Conservation (phyloP, 2,329 filamentous ascomycete genomes). For the Botrytis squamosa region DNA sequence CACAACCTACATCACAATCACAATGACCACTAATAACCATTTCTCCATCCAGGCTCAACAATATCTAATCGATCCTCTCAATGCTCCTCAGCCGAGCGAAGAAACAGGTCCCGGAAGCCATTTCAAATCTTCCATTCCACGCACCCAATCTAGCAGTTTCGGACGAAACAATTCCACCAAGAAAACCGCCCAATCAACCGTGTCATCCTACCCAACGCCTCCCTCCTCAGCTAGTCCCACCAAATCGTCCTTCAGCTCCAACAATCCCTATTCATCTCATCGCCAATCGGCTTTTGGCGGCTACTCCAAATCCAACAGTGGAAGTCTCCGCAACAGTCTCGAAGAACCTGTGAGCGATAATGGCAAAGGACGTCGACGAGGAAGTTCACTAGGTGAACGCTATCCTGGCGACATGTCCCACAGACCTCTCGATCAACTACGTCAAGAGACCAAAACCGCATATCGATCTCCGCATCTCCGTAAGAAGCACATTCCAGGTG, state of each 20-base stretch:
- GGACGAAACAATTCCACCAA: constrained; percentile 19
- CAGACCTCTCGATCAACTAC: constrained; percentile 65
- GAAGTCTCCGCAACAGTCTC: constrained; percentile 25
- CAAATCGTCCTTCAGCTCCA: constrained; percentile 47
- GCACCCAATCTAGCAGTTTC: constrained; percentile 21
- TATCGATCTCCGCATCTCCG: constrained; percentile 64
- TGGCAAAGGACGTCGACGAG: constrained; percentile 41
- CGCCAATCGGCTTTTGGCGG: constrained; percentile 36
- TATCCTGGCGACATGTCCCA: constrained; percentile 64
- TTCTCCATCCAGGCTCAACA: constrained; percentile 53
- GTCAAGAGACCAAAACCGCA: constrained; percentile 61
- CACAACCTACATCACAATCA: background rate
- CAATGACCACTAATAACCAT: background rate
- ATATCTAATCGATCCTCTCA: constrained; percentile 69
- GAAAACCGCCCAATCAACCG: constrained; percentile 24
- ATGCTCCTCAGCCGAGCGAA: constrained; percentile 63
- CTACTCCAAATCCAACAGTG: constrained; percentile 28
- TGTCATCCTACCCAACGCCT: constrained; percentile 47
- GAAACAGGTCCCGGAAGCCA: constrained; percentile 64
- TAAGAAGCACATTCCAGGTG: constrained; percentile 62
- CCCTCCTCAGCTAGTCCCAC: constrained; percentile 55
- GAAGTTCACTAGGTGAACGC: constrained; percentile 56
- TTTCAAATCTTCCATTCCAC: constrained; percentile 27
- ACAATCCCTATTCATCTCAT: constrained; percentile 43
- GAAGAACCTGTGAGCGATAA: constrained; percentile 31